Conservation (phyloP, 768 basidiomycete genomes). For the Lentinula guzmanii region DNA sequence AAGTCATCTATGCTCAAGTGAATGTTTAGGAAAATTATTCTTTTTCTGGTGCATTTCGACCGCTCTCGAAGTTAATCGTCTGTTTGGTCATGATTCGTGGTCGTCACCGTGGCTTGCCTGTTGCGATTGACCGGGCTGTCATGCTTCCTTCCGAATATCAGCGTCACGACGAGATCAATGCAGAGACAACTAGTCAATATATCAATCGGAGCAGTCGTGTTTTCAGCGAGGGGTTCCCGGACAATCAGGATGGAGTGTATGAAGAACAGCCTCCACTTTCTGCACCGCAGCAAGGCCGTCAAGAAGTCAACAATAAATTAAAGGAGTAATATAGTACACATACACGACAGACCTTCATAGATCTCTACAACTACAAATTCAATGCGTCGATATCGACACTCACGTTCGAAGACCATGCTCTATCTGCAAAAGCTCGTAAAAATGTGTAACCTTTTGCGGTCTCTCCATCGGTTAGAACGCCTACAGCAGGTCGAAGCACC, state of each 20-base stretch:
- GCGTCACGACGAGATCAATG: slow-evolving; percentile 10
- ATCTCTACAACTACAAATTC: background rate
- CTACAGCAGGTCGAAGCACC: slow-evolving; percentile 39
- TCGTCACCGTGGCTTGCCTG: slow-evolving; percentile 82
- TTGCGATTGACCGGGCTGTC: slow-evolving; percentile 84
- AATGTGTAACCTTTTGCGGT: slow-evolving; percentile 42
- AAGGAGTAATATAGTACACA: background rate
- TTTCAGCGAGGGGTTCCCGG: slow-evolving; percentile 6
- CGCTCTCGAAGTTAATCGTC: slow-evolving; percentile 84
- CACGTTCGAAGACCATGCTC: slow-evolving; percentile 39
- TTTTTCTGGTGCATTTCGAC: slow-evolving; percentile 69
- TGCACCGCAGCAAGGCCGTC: background rate
- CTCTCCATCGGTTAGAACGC: slow-evolving; percentile 35
- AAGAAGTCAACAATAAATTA: background rate
- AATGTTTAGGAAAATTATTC: slow-evolving; percentile 66
- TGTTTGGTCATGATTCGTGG: slow-evolving; percentile 91
- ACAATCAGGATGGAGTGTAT: background rate
- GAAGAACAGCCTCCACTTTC: background rate
- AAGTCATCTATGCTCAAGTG: background rate
- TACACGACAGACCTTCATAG: background rate
- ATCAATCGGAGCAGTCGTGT: background rate
- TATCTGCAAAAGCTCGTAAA: slow-evolving; percentile 40
- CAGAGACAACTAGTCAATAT: background rate
- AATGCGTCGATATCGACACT: slow-evolving; percentile 27
- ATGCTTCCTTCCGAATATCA: slow-evolving; percentile 68